These are phyloP conservation scores for Bothriochloa decipiens DNA, from an alignment of 176 grass and related monocot species.

Conservation along the genomic window DNA sequence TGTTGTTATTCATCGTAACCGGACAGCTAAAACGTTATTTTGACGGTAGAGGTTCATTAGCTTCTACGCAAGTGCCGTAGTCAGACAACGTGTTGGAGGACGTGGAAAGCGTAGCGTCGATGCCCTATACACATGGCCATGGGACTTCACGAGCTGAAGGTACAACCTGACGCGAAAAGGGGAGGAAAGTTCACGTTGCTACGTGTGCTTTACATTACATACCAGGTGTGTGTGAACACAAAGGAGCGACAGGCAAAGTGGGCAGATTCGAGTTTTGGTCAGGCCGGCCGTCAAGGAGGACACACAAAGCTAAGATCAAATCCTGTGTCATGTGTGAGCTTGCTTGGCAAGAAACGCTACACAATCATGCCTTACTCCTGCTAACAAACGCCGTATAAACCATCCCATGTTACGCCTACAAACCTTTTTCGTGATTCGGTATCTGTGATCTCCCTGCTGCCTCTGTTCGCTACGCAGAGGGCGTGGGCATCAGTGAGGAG, in stretches of 20 bases:
- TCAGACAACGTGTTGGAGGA: not conserved
- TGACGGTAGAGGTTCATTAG: not conserved
- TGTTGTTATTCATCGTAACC: not conserved
- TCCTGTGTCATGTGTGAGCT: not conserved
- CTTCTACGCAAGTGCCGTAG: not conserved
- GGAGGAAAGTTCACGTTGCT: not conserved
- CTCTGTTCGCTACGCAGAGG: no score
- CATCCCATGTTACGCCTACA: no score
- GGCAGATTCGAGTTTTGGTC: conserved; percentile 43
- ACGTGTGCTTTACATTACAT: no score
- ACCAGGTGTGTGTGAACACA: conserved; percentile 51
- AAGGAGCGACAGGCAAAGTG: not conserved
- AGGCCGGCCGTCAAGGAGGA: not conserved
- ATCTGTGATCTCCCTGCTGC: no score
- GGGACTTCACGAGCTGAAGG: not conserved
- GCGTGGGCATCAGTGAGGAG: no score
- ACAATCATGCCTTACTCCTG: no score
- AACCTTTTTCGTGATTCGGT: no score
- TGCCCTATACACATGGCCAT: no score
- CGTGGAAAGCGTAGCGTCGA: not conserved
- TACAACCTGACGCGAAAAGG: conserved; percentile 2
- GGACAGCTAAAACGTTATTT: not conserved
- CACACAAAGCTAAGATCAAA: not conserved
- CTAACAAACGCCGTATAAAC: not conserved
- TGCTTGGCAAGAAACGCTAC: conserved; percentile 26